Percentiles rank a stretch among this genome's conserved stretches.
Evolutionary conservation across 345 rosid genomes (phyloP).

Genomic region (Diplotaxis tenuifolia): DNA sequence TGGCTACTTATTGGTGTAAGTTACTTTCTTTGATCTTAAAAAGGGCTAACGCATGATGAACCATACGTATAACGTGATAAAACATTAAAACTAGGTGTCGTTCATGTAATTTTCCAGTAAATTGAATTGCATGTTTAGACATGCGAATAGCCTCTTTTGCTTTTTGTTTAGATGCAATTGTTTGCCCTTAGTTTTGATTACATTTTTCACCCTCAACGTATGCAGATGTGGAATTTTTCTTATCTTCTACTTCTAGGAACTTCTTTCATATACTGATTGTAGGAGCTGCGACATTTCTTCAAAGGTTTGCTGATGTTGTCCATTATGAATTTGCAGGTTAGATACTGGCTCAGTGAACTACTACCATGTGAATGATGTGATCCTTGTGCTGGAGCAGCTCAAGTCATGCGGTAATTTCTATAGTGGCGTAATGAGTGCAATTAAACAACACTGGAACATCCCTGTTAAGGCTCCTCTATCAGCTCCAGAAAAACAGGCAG

Average conservation of each 20-base stretch:
- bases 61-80: conserved; percentile 1
- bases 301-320: conserved; percentile 26
- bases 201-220: background rate
- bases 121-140: conserved; percentile 19
- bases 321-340: conserved; percentile 57
- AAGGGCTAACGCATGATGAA: conserved; percentile 15
- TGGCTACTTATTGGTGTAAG: conserved; percentile 96
- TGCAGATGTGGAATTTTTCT: conserved; percentile 13
- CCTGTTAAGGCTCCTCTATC: conserved; percentile 35
- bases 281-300: conserved; percentile 17
- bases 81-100: background rate
- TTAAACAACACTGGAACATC: conserved; percentile 60
- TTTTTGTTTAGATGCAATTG: conserved; percentile 5
- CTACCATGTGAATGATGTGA: conserved; percentile 65
- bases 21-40: conserved; percentile 29
- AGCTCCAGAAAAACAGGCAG: conserved; percentile 21
- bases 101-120: conserved; percentile 1
- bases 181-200: background rate
- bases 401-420: conserved; percentile 54
- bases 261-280: conserved; percentile 16
- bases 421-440: conserved; percentile 54
- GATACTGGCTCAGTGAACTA: conserved; percentile 62
- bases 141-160: conserved; percentile 11
- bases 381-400: conserved; percentile 57
- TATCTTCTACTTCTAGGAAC: background rate